Conservation (phyloP, 139 green algal species). For the Pleodorina starrii region DNA sequence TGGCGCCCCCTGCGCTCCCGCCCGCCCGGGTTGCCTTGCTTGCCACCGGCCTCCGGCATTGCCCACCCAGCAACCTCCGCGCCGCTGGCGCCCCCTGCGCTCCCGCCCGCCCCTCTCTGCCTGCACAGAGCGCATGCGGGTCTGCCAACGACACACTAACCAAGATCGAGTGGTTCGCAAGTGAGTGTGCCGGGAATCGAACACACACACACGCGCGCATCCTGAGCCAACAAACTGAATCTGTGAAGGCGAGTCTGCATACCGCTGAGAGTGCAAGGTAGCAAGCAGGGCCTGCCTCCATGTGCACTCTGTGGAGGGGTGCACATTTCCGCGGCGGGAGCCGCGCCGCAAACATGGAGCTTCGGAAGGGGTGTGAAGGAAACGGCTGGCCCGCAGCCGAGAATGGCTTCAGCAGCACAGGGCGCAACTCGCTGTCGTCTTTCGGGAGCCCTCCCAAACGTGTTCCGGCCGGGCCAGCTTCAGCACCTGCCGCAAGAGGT, state of each 20-base stretch:
- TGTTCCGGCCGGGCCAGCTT: no score
- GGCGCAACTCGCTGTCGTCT: not conserved
- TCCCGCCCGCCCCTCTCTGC: no score
- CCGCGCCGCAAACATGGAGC: no score
- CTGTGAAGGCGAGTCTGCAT: not conserved
- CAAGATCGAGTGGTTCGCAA: conserved; percentile 1
- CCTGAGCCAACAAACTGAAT: not conserved
- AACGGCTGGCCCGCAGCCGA: not conserved
- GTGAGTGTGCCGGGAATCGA: not conserved
- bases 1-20: no score
- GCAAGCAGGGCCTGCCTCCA: not conserved
- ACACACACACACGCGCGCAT: not conserved
- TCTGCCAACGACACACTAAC: not conserved
- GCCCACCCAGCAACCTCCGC: no score
- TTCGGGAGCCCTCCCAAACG: not conserved
- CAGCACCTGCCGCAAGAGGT: no score
- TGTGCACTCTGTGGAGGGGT: no score
- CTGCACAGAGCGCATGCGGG: no score
- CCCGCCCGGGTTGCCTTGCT: no score
- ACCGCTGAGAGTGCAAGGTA: not conserved
- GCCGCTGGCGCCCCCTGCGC: no score
- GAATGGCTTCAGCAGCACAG: not conserved
- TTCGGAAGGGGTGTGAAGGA: not conserved
- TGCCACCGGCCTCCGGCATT: no score
- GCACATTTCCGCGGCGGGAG: no score